Evolutionary conservation across 2,329 filamentous ascomycete genomes (phyloP).

Genomic region (Alternaria consortialis): DNA sequence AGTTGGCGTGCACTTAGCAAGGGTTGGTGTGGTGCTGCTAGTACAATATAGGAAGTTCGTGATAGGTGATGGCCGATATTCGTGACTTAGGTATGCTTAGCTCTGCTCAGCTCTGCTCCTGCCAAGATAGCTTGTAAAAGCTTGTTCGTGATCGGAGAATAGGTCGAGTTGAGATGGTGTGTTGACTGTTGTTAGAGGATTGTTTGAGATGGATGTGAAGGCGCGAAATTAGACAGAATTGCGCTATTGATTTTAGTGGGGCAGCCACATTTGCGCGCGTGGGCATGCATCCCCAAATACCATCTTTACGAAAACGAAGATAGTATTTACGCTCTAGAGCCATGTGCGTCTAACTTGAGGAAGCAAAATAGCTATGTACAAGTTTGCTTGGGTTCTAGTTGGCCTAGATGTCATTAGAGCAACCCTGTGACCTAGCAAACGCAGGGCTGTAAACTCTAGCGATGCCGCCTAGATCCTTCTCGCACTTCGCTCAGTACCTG

Average conservation of each 20-base stretch:
- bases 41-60: conserved; percentile 6
- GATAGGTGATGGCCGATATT: neutral
- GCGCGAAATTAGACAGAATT: neutral
- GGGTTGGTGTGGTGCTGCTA: conserved; percentile 5
- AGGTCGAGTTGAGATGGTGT: conserved; percentile 1
- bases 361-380: no score
- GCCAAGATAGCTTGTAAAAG: conserved; percentile 3
- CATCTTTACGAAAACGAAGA: no score
- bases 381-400: no score
- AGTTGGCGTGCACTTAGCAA: conserved; percentile 13
- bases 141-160: neutral
- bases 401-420: no score
- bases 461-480: no score
- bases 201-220: neutral
- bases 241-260: neutral
- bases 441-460: no score
- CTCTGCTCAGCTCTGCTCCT: neutral
- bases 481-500: no score
- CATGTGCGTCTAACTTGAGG: no score
- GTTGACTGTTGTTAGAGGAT: neutral
- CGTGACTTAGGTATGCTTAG: neutral
- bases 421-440: no score
- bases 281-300: neutral
- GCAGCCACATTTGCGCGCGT: neutral
- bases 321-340: no score